Evolutionary conservation across 2,329 filamentous ascomycete genomes (phyloP).

Genomic region (Trichoderma pleuroti): DNA sequence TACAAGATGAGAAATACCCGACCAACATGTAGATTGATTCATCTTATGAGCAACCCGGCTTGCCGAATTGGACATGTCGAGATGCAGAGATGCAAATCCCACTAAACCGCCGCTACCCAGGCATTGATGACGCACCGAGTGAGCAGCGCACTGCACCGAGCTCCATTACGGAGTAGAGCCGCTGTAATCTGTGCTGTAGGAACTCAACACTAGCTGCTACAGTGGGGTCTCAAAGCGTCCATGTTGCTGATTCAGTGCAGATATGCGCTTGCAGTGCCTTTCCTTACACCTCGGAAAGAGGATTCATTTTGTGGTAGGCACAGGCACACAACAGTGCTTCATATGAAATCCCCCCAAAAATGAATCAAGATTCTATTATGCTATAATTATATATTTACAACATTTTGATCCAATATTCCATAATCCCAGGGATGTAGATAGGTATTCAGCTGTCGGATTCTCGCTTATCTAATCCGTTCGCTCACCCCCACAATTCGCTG

Average conservation of each 20-base stretch:
- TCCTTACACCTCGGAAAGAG: not conserved
- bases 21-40: not conserved
- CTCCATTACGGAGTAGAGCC: not conserved
- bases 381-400: not conserved
- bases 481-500: conserved; percentile 12
- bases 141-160: not conserved
- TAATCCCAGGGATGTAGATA: not conserved
- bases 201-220: not conserved
- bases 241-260: not conserved
- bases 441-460: not conserved
- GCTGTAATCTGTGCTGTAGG: not conserved
- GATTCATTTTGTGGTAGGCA: not conserved
- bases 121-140: not conserved
- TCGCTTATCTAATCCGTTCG: not conserved
- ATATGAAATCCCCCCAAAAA: not conserved
- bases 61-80: not conserved
- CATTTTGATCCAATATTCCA: not conserved
- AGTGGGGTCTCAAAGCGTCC: not conserved
- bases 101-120: not conserved
- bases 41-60: not conserved
- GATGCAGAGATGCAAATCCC: not conserved
- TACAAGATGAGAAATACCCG: not conserved
- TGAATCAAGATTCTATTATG: not conserved
- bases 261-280: not conserved
- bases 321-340: not conserved